Evolutionary conservation across 2,329 filamentous ascomycete genomes (phyloP), one percentile per base, ranked within the genome.

Genomic region (Beauveria asiatica): DNA sequence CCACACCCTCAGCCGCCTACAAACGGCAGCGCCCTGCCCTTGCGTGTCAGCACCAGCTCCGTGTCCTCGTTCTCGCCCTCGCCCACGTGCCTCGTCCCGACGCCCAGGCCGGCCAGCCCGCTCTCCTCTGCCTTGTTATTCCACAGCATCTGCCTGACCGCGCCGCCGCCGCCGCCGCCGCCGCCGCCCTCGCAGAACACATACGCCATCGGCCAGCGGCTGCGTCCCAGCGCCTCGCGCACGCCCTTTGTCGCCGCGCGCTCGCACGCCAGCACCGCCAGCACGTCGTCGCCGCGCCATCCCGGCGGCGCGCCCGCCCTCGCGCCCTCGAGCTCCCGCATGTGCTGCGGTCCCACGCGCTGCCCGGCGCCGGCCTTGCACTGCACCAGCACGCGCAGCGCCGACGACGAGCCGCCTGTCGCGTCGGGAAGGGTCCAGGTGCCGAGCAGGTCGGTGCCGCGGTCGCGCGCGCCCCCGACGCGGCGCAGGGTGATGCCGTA

Each of bases 301-400:
- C 86, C 87, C 0, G 80, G 75, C 1, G 91, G 92, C 7, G 89
- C 88, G 13, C 85, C 86, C 1, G 80, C 79, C 68, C 94, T 88
- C 0, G 90, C 84, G 3, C 93, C 93, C 69, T 91, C 89, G 3
- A 93, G 79, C 74, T 93, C 89, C n/a, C 89, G 82, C 9, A 90
- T 74, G 51, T 84, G 75, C 37, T 79, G 74, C 0, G 89, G 89
- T 0, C 83, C 78, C 13, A 78, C 71, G 50, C 77, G 76, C 60
- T 75, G 74, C 19, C 75, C 69, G 23, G 74, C 70, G 16, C 81
- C 76, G 1, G 80, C 82, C 71, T 93, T 94, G 78, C 90, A 93
- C 70, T 93, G 89, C 1, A 82, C 62, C 16, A 85, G 67, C 7
- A 83, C 75, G 52, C 74, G 66, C 1, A 76, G 72, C 1, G 67